Percentiles rank a stretch among this genome's conserved stretches.
These are phyloP conservation scores for Gypsophila paniculata DNA, from an alignment of 179 eudicot genomes.

Conservation along the genomic window DNA sequence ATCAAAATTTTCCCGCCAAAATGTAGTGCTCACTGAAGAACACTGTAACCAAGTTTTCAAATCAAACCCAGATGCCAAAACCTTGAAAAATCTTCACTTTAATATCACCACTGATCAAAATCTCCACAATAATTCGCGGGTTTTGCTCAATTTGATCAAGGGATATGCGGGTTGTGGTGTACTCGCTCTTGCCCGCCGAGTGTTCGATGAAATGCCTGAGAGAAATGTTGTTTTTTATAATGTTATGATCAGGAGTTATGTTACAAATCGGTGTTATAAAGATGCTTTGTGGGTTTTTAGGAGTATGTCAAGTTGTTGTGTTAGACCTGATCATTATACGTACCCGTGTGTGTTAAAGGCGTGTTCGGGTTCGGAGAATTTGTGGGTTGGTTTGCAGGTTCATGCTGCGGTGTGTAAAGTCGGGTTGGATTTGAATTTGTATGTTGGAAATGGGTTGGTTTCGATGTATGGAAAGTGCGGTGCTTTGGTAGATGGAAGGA, in stretches of 20 bases:
- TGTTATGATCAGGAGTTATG: slow-evolving; percentile 79
- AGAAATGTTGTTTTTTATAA: slow-evolving; percentile 52
- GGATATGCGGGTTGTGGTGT: slow-evolving; percentile 51
- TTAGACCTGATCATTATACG: slow-evolving; percentile 65
- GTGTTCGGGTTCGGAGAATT: slow-evolving; percentile 46
- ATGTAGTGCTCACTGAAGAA: slow-evolving; percentile 30
- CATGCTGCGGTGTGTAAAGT: slow-evolving; percentile 53
- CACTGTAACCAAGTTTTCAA: slow-evolving; percentile 42
- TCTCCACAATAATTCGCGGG: slow-evolving; percentile 38
- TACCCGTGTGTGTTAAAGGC: slow-evolving; percentile 75
- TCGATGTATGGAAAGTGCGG: slow-evolving; percentile 85
- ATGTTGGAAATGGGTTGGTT: slow-evolving; percentile 61
- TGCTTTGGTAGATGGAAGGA: slow-evolving; percentile 46
- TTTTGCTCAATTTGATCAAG: slow-evolving; percentile 61
- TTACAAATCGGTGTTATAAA: slow-evolving; percentile 38
- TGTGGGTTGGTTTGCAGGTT: slow-evolving; percentile 55
- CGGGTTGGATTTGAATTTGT: slow-evolving; percentile 52
- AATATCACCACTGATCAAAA: slow-evolving; percentile 37
- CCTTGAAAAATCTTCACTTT: slow-evolving; percentile 26
- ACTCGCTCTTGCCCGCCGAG: slow-evolving; percentile 41
- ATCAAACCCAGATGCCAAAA: slow-evolving; percentile 48
- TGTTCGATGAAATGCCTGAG: slow-evolving; percentile 64
- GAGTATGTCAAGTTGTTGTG: slow-evolving; percentile 30
- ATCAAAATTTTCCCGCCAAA: slow-evolving; percentile 24
- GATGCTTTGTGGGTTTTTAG: slow-evolving; percentile 49